Conservation (phyloP, 768 basidiomycete genomes). For the Collybia sp. region DNA sequence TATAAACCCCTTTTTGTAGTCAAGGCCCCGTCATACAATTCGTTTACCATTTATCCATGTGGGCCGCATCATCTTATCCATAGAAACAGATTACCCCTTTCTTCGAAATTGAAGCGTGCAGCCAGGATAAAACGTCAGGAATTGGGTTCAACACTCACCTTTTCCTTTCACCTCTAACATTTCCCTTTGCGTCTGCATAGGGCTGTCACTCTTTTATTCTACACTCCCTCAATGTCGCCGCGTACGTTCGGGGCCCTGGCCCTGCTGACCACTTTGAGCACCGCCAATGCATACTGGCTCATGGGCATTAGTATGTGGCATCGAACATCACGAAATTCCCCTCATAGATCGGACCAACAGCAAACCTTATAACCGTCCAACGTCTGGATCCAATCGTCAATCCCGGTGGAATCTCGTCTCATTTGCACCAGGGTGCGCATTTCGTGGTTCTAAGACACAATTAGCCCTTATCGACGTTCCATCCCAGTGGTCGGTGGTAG, state of each 20-base stretch:
- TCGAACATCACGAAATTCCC: conserved; percentile 1
- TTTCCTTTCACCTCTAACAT: too few relatives aligned
- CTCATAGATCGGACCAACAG: conserved; percentile 14
- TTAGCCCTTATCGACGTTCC: conserved; percentile 1
- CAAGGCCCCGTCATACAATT: too few relatives aligned
- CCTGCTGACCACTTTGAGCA: conserved; percentile 24
- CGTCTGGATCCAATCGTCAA: conserved; percentile 47
- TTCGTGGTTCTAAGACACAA: background rate
- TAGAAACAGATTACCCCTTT: too few relatives aligned
- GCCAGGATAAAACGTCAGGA: too few relatives aligned
- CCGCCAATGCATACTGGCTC: conserved; percentile 40
- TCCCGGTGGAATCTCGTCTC: conserved; percentile 40
- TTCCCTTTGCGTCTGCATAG: too few relatives aligned
- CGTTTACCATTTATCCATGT: too few relatives aligned
- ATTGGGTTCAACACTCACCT: too few relatives aligned
- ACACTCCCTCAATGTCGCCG: conserved; percentile 14
- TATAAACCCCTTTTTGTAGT: too few relatives aligned
- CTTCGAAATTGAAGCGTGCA: too few relatives aligned
- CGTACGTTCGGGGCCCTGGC: conserved; percentile 24
- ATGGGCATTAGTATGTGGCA: conserved; percentile 32
- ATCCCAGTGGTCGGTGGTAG: conserved; percentile 46
- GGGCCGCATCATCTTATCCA: too few relatives aligned
- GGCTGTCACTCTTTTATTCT: conserved; percentile 11
- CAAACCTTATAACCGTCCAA: conserved; percentile 39
- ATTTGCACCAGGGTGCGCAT: conserved; percentile 38